Base-by-base conservation (phyloP, 2,329 filamentous ascomycete genomes). In the Cephalotrichum gorgonifer region DNA sequence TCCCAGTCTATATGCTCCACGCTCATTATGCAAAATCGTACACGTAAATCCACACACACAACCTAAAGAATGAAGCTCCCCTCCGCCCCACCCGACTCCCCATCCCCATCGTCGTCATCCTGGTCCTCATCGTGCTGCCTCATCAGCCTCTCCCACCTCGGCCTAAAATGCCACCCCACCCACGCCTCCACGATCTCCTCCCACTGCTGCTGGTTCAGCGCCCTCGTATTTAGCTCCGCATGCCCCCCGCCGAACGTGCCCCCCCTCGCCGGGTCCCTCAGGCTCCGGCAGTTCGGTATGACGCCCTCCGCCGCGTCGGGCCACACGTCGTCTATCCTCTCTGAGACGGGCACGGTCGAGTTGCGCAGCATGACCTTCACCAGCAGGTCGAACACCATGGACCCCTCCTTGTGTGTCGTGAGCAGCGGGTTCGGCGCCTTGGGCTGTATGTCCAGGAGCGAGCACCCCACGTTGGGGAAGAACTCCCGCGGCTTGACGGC, bases 361-460 rank as follows among this genome's bases (percentile, higher is more conserved):
- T 54, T 47, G 43, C 71, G 60, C 28, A 83, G 55, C 15, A 64
- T 57, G 26, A 65, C 57, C 20, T 74, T 57, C 43, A 67, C 63
- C 61, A 67, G 50, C 54, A 61, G 30, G 60, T 64, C 43, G 67
- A 70, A 63, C n/a, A 79, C 57, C 35, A 79, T 73, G 22, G 79
- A 73, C 9, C 69, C 64, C 56, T 79, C 74, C 51, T 2, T 74
- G 48, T 65, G 64, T 48, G 74, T 60, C 6, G 70, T 70, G 20
- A 83, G 57, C 2, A 77, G 56, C 1, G 67, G 70, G 55, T 73
- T 69, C 52, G 74, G 64, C 3, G 69, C 60, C 54, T 74, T 73
- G 3, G 86, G 85, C 54, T 82, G 76, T 51, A 88, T 69, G 60
- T 89, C 85, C 15, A 89, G 61, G 3, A 91, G 75, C 11, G 70